These are phyloP conservation scores for Aspergillus ostianus DNA, from an alignment of 495 filamentous ascomycete species.

Conservation along the genomic window DNA sequence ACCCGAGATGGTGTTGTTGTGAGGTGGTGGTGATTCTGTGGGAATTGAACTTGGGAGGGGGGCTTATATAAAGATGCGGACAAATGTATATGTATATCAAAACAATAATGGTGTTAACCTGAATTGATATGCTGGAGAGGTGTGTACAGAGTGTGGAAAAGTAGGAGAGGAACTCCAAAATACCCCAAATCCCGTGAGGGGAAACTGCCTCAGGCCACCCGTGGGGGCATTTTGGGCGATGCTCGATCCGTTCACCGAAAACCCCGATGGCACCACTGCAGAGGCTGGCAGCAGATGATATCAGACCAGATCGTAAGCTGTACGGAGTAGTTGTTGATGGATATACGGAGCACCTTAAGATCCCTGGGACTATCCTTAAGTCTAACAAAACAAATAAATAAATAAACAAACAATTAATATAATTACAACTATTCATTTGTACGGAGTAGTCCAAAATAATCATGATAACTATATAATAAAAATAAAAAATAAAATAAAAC, in stretches of 20 bases:
- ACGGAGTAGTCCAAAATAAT: too few species aligned
- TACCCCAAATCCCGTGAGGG: conserved; percentile 42
- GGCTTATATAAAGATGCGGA: too few species aligned
- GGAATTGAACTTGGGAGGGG: too few species aligned
- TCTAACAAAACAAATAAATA: background rate
- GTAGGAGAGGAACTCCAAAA: conserved; percentile 7
- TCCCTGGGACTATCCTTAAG: too few species aligned
- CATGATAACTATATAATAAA: too few species aligned
- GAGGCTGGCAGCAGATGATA: background rate
- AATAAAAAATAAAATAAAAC: background rate
- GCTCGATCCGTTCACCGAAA: conserved; percentile 38
- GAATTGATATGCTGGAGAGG: too few species aligned
- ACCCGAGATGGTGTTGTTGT: background rate
- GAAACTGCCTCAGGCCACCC: conserved; percentile 25
- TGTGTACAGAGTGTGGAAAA: background rate
- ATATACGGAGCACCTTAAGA: too few species aligned
- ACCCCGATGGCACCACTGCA: conserved; percentile 14
- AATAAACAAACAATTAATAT: background rate
- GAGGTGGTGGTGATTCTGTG: background rate
- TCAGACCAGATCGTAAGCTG: background rate
- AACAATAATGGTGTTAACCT: too few species aligned
- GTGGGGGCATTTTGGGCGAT: conserved; percentile 13
- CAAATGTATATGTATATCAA: too few species aligned
- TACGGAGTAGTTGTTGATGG: background rate
- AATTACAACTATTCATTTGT: background rate